A percentile compares a stretch with the other conserved stretches of the same genome.
These are phyloP conservation scores for Gymnopus androsaceus DNA, from an alignment of 1,284 basidiomycete species.

Conservation along the genomic window DNA sequence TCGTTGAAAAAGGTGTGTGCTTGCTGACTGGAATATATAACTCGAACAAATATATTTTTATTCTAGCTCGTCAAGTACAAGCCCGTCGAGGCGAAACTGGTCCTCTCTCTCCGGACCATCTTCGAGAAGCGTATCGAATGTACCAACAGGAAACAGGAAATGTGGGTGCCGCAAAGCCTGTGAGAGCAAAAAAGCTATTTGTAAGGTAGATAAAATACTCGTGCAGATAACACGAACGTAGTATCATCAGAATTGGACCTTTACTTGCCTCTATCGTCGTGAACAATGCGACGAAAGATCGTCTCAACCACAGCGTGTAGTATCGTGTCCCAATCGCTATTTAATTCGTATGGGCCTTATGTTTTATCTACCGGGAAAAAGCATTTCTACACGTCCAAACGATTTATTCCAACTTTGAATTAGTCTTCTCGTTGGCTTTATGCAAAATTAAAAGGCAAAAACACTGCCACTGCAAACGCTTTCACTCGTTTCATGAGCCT, in stretches of 20 bases:
- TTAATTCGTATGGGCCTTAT: constrained; percentile 71
- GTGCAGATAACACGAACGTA: too few relatives aligned
- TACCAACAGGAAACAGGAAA: constrained; percentile 82
- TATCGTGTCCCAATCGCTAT: constrained; percentile 79
- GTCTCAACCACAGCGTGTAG: constrained; percentile 64
- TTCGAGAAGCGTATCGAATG: constrained; percentile 83
- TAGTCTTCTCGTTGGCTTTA: constrained; percentile 84
- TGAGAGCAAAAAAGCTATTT: constrained; percentile 67
- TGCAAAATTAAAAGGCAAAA: constrained; percentile 71
- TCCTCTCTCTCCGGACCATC: constrained; percentile 81
- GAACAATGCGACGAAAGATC: constrained; percentile 74
- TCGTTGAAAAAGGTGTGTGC: constrained; percentile 82
- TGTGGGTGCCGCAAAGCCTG: constrained; percentile 72
- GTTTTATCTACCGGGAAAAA: constrained; percentile 57
- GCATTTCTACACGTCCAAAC: constrained; percentile 23
- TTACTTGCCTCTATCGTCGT: constrained; percentile 77
- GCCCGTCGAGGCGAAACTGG: constrained; percentile 71
- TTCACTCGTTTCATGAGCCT: constrained; percentile 67
- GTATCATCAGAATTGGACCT: constrained; percentile 86
- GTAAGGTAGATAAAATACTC: constrained; percentile 54
- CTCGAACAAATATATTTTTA: constrained; percentile 1
- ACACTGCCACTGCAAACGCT: constrained; percentile 61
- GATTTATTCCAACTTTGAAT: constrained; percentile 22
- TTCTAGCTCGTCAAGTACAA: constrained; percentile 75
- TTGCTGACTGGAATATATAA: background rate